Percentiles rank a stretch among this genome's conserved stretches.
Conservation (phyloP, 1,139 yeast species). For the Zygosaccharomyces sapae region DNA sequence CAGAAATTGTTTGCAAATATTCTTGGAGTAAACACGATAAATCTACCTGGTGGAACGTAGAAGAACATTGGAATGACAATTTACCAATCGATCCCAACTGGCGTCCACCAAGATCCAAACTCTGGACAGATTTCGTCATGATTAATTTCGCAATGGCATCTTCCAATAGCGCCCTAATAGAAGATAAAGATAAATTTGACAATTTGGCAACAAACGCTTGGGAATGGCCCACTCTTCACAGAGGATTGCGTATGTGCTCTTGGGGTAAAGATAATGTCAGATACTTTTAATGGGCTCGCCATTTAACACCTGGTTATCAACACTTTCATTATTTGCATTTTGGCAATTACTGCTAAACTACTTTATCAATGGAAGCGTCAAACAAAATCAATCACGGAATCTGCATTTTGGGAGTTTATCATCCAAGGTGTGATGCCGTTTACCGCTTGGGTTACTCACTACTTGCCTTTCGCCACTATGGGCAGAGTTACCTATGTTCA, state of each 20-base stretch:
- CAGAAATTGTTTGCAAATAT: conserved; percentile 68
- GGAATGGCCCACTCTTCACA: conserved; percentile 70
- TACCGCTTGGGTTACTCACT: conserved; percentile 69
- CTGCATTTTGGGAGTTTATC: conserved; percentile 36
- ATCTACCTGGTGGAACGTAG: conserved; percentile 79
- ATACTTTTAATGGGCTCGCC: conserved; percentile 68
- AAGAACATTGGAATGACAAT: conserved; percentile 53
- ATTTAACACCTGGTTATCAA: conserved; percentile 58
- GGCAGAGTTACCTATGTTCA: conserved; percentile 81
- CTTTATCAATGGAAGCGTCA: conserved; percentile 65
- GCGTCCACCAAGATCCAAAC: conserved; percentile 63
- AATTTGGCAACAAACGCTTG: conserved; percentile 66
- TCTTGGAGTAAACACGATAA: conserved; percentile 51
- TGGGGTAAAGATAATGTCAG: conserved; percentile 50
- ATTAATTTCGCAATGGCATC: conserved; percentile 76
- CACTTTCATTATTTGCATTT: conserved; percentile 37
- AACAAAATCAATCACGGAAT: conserved; percentile 27
- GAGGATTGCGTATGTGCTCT: conserved; percentile 66
- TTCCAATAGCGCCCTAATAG: conserved; percentile 68
- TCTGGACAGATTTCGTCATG: conserved; percentile 64
- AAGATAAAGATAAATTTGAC: conserved; percentile 67
- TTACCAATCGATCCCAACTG: conserved; percentile 44
- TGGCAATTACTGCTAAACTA: conserved; percentile 40
- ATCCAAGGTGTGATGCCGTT: conserved; percentile 62
- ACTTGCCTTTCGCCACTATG: conserved; percentile 69